A percentile compares a stretch with the other conserved stretches of the same genome.
These are phyloP conservation scores for Calonectria naviculata DNA, from an alignment of 2,329 filamentous ascomycete genomes.

Conservation along the genomic window DNA sequence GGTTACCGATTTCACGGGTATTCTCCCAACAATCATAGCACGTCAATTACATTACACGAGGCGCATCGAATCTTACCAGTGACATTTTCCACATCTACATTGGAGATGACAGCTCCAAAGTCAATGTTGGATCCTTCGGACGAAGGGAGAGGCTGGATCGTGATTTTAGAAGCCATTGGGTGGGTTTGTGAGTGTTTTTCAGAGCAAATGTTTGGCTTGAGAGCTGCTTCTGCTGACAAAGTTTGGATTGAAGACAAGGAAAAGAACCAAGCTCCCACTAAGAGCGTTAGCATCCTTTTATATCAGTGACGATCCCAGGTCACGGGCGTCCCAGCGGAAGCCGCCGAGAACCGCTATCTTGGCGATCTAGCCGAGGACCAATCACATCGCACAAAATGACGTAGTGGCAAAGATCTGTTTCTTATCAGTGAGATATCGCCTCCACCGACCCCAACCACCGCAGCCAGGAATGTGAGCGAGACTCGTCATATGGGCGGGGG, in stretches of 20 bases:
- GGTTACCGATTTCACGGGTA: conserved; percentile 72
- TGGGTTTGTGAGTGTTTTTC: not conserved
- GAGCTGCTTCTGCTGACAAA: not conserved
- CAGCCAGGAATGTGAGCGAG: not conserved
- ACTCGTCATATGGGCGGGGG: not conserved
- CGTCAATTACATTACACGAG: conserved; percentile 13
- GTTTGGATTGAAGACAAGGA: not conserved
- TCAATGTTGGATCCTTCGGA: conserved; percentile 56
- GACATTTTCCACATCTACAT: conserved; percentile 70
- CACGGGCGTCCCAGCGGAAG: conserved; percentile 1
- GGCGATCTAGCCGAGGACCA: not conserved
- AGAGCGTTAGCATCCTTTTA: conserved; percentile 1
- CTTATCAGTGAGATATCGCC: conserved; percentile 13
- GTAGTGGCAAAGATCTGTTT: not conserved
- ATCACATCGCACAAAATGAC: not conserved
- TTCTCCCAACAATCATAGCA: conserved; percentile 53
- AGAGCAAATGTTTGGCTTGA: not conserved
- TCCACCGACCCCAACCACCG: not conserved
- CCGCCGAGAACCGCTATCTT: conserved; percentile 21
- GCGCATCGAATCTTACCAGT: conserved; percentile 59
- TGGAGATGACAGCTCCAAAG: conserved; percentile 70
- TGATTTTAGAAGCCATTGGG: conserved; percentile 40
- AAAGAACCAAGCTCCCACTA: not conserved
- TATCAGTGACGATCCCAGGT: not conserved
- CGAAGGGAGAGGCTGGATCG: conserved; percentile 51